Base-by-base conservation (phyloP, 306 rosid species). In the Erythrophleum fordii region DNA sequence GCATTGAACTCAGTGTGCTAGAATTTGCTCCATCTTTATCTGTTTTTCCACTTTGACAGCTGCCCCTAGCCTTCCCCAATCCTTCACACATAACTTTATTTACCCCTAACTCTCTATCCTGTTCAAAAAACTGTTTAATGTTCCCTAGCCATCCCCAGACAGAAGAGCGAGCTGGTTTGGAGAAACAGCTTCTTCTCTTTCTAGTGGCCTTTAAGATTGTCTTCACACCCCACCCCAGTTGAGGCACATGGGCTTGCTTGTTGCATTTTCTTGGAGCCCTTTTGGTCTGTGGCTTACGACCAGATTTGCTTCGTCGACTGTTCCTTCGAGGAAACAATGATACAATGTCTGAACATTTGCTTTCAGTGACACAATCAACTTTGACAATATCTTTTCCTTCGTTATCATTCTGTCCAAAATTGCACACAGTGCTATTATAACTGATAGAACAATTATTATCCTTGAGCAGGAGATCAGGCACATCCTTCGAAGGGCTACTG, bases 131-230 rank as follows among this genome's bases (percentile, higher is more conserved):
- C 44, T 84, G 90, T 67, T 86, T 76, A 35, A 90, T 81, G 73
- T 82, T 86, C 59, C 92, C 92, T 82, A 89, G 73, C 68, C 73
- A 85, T 60, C 99, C 98, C 99, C 99, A 96, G 5, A 69, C 58
- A 84, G 97, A 92, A 76, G 95, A 86, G 51, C 99, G 93, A 49
- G 93, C 92, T 26, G 87, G 83, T 78, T 88, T 92, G 80, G 92
- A 84, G 83, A 72, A 71, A 85, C 88, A 88, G 86, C 93, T 96
- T 87, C 98, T 93, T 91, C 88, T 96, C 91, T 84, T 92, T 81
- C 86, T 90, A 73, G 87, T 81, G 74, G 80, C 81, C 60, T 88
- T 80, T 72, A 87, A 64, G 71, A 83, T 72, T 75, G 78, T 44
- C 73, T 79, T 61, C 71, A 72, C 56, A 76, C 78, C 81, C 77